Percentiles rank a stretch among this genome's conserved stretches.
Evolutionary conservation across 306 rosid genomes (phyloP).

Genomic region (Begonia loranthoides): DNA sequence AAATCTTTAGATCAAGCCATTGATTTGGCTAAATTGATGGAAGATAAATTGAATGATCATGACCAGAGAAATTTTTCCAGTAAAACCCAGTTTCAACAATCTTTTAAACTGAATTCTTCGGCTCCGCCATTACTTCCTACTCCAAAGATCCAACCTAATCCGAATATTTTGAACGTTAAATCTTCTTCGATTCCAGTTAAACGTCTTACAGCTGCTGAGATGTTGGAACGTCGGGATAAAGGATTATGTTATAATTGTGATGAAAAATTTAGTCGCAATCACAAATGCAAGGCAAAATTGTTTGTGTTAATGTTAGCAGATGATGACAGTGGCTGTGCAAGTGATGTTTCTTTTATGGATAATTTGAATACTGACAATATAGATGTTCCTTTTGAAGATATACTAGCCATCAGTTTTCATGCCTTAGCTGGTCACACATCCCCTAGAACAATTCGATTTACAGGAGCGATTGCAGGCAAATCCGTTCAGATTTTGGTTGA

Average conservation of each 20-base stretch:
- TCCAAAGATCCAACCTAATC: not conserved
- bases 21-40: no score
- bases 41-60: no score
- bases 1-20: no score
- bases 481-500: not conserved
- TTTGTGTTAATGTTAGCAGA: not conserved
- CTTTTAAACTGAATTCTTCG: no score
- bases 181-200: not conserved
- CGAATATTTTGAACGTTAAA: not conserved
- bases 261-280: no score
- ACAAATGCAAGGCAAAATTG: no score
- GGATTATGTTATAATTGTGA: no score
- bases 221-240: no score
- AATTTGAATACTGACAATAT: not conserved
- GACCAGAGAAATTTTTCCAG: no score
- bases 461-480: not conserved
- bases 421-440: not conserved
- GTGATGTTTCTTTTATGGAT: not conserved
- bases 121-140: not conserved
- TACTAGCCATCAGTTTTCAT: no score
- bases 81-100: no score
- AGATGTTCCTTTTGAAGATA: not conserved
- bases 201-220: not conserved
- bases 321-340: not conserved
- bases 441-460: not conserved